Base-by-base conservation (phyloP, 164 flowering plant species). In the Hamamelis virginiana region DNA sequence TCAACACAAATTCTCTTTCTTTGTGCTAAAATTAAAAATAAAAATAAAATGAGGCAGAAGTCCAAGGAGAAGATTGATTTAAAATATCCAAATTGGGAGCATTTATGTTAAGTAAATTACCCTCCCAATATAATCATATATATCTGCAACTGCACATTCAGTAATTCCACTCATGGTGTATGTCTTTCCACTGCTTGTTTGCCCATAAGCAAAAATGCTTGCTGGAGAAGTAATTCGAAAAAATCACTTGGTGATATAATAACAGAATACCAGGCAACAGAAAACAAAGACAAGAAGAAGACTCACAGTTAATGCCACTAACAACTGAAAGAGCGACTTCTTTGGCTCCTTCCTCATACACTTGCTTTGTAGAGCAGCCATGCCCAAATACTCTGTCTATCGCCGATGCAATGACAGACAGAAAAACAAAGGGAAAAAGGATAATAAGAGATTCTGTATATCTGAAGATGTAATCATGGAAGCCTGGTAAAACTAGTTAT, bases 101-200 rank as follows among this genome's bases (percentile, higher is more conserved):
- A 23, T 19, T 21, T 22, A 5, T 15, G 10, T 45, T 23, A 6
- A 21, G n/a, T 43, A 19, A 33, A 23, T 72, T 77, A 95, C 99
- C 89, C 62, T 82, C 22, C 82, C 76, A 22, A 91, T 82, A 75
- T 91, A 85, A 57, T 82, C 79, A 79, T 80, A 95, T 62, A 95
- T 86, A 77, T 95, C 99, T 38, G 82, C 81, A 1, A 95, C 71
- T 12, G 97, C 79, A 70, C 70, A 77, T 65, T 90, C 88, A 9
- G 97, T 91, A 44, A 95, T 80, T 50, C 99, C 99, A 69, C 70
- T 67, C 97, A 95, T 95, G 18, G 99, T 95, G 83, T 85, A 93
- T 51, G 99, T 95, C 80, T 95, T 95, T 60, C 99, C 99, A 67
- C 99, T 95, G 84, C 97, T 91, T 61, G 99, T 95, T 77, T 92